Evolutionary conservation across 208 protist species (phyloP).

Genomic region (Acanthamoeba culbertsoni): DNA sequence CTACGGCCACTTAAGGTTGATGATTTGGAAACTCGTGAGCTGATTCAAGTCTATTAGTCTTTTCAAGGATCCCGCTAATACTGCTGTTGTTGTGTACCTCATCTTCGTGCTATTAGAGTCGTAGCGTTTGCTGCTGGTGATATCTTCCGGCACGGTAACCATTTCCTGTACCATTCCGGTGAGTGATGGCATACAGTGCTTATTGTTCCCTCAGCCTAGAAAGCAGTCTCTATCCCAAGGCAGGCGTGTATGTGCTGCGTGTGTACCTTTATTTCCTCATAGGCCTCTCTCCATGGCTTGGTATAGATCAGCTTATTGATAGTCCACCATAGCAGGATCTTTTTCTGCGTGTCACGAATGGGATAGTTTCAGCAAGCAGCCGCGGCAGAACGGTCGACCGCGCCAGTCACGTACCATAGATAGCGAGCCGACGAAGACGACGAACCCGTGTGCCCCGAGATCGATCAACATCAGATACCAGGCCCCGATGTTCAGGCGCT

Average conservation of each 20-base stretch:
- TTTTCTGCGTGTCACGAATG: neutral
- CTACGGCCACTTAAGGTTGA: too few relatives aligned
- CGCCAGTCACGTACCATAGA: neutral
- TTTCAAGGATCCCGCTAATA: too few relatives aligned
- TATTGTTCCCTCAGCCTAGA: too few relatives aligned
- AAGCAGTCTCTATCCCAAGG: neutral
- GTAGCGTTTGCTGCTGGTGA: neutral
- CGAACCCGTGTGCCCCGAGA: neutral
- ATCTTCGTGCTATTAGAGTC: neutral
- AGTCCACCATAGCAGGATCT: neutral
- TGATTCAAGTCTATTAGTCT: too few relatives aligned
- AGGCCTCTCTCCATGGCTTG: neutral
- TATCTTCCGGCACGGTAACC: neutral
- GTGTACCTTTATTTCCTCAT: neutral
- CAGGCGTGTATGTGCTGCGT: too few relatives aligned
- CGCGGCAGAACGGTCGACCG: too few relatives aligned
- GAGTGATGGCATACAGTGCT: neutral
- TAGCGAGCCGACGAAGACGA: neutral
- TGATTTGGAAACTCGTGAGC: too few relatives aligned
- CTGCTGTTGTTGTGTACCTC: too few relatives aligned
- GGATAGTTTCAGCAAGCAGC: neutral
- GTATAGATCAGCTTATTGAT: neutral
- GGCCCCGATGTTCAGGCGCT: neutral
- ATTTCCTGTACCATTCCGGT: neutral
- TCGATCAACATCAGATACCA: constrained; percentile 13